Base-by-base conservation (phyloP, 768 basidiomycete genomes). In the Rhizopogon salebrosus region DNA sequence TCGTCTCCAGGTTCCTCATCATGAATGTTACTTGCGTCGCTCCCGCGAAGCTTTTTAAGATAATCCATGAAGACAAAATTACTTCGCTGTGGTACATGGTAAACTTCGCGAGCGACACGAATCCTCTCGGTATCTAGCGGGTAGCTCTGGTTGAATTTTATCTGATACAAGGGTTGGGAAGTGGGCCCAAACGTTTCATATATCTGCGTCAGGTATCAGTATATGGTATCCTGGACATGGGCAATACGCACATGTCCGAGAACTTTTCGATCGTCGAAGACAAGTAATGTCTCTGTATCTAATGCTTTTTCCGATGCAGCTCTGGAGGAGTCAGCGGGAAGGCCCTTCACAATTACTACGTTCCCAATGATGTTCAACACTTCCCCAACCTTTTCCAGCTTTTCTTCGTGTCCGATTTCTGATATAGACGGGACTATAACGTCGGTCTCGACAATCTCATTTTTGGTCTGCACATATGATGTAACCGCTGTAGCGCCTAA, bases 101-200 rank as follows among this genome's bases (percentile, higher is more conserved):
- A 98, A 29, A 98, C 85, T 53, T 82, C 75, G 26, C 82, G 79
- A 23, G 78, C 78, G 16, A 81, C 55, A 51, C 68, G 68, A 38
- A 87, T 75, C 60, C 78, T 79, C 50, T 79, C 74, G 11, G 71
- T 63, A 62, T 89, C 76, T 40, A 89, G 66, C 4, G 87, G 81
- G 59, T 83, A 85, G 3, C 75, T 65, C 34, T 82, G 73, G 58
- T 78, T 87, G 69, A 95, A 92, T 62, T 84, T 85, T 57, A 98
- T 76, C 60, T 92, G 88, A 65, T 98, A 98, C 53, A 95, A 73
- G 6, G 95, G 95, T 54, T 90, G 86, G 18, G 80, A 78, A 8
- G 95, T 92, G 3, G 95, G 93, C 9, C 95, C 95, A 69, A 98
- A 98, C 0, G 95, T 97, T 71, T 98, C 95, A 64, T 87, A 90